Evolutionary conservation across 805 yeast genomes (phyloP).

Genomic region (Kazachstania psychrophila): DNA sequence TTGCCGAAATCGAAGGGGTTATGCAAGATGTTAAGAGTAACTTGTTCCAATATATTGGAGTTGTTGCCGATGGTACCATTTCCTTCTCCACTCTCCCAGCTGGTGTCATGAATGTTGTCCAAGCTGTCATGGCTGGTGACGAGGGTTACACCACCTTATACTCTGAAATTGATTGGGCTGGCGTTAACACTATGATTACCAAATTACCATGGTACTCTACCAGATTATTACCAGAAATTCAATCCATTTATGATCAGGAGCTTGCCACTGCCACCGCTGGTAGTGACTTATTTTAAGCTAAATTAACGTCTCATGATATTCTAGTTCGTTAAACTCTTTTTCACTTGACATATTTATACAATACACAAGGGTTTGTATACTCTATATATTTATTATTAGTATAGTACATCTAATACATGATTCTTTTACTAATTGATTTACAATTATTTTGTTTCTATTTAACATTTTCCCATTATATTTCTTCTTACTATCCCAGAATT

Average conservation of each 20-base stretch:
- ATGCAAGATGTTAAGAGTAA: conserved; percentile 10
- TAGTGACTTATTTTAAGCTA: too few species aligned
- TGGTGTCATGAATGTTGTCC: conserved; percentile 9
- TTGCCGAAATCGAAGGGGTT: conserved; percentile 11
- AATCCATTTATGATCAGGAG: conserved; percentile 2
- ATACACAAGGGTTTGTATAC: too few species aligned
- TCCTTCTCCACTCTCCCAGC: conserved; percentile 10
- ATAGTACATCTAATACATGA: too few species aligned
- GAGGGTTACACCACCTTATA: conserved; percentile 28
- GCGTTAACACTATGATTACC: conserved; percentile 24
- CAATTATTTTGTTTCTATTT: too few species aligned
- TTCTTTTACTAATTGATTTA: too few species aligned
- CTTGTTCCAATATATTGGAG: conserved; percentile 7
- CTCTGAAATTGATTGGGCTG: conserved; percentile 18
- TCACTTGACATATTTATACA: too few species aligned
- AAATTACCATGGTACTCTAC: conserved; percentile 29
- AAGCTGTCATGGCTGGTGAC: conserved; percentile 24
- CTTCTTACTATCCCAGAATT: too few species aligned
- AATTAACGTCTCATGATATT: too few species aligned
- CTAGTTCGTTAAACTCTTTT: too few species aligned
- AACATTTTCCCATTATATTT: too few species aligned
- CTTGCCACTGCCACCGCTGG: conserved; percentile 3
- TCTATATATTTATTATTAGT: too few species aligned
- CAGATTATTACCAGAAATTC: conserved; percentile 15
- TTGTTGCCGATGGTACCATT: conserved; percentile 5